Conservation (phyloP, 164 flowering plant genomes). For the Platanus orientalis region DNA sequence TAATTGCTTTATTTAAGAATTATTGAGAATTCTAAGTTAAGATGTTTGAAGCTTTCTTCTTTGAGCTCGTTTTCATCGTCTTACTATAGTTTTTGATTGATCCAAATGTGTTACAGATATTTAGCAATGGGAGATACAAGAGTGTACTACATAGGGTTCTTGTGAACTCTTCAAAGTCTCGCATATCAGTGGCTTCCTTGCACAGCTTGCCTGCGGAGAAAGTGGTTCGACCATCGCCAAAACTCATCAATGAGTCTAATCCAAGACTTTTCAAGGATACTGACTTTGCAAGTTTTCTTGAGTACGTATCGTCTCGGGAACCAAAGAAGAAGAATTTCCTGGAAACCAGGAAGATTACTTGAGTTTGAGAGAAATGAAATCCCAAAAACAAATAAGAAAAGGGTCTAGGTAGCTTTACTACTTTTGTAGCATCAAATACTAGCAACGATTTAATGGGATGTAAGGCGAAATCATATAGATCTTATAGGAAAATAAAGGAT, state of each 20-base stretch:
- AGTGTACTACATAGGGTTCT: slow-evolving; percentile 75
- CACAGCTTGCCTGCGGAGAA: slow-evolving; percentile 36
- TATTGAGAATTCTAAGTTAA: no score
- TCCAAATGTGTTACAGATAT: slow-evolving; percentile 56
- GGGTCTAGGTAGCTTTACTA: background rate
- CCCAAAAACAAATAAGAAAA: background rate
- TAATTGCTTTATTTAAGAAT: no score
- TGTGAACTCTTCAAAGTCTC: slow-evolving; percentile 43
- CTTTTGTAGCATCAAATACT: slow-evolving; percentile 4
- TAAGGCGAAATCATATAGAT: background rate
- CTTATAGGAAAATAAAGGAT: background rate
- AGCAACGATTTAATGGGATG: slow-evolving; percentile 4
- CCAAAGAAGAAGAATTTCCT: slow-evolving; percentile 54
- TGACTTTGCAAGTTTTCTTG: slow-evolving; percentile 41
- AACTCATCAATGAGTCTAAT: slow-evolving; percentile 37
- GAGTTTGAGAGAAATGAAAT: background rate
- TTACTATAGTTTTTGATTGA: no score
- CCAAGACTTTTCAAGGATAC: slow-evolving; percentile 57
- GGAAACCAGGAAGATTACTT: slow-evolving; percentile 43
- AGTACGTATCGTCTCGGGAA: slow-evolving; percentile 44
- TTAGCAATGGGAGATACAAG: slow-evolving; percentile 87
- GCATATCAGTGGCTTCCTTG: slow-evolving; percentile 73
- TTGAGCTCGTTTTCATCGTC: no score
- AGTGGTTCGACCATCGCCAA: slow-evolving; percentile 34
- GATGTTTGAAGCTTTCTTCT: no score